Evolutionary conservation across 2,329 filamentous ascomycete species (phyloP).

Genomic region (Trichoderma afroharzianum): DNA sequence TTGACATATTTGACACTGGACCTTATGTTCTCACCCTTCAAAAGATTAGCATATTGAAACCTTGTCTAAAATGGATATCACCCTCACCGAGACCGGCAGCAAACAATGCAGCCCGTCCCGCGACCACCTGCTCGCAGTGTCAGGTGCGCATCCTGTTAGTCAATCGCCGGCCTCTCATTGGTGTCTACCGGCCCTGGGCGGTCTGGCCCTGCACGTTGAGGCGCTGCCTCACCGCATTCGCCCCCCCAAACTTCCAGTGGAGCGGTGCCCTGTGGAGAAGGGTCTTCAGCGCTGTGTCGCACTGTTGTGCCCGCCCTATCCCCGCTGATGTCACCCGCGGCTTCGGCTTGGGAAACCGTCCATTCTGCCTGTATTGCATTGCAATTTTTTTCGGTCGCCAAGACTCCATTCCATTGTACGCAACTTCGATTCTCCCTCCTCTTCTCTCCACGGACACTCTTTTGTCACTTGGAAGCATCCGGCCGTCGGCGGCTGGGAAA

Average conservation of each 20-base stretch:
- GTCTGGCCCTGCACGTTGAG: slow-evolving; percentile 3
- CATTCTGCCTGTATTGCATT: neutral
- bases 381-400: neutral
- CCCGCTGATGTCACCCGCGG: slow-evolving; percentile 17
- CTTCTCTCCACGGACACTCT: neutral
- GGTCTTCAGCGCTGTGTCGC: slow-evolving; percentile 3
- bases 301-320: neutral
- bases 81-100: slow-evolving; percentile 7
- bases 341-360: neutral
- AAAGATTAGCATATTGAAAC: neutral
- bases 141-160: neutral
- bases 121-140: neutral
- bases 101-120: neutral
- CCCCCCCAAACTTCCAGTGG: slow-evolving; percentile 1
- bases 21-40: too few relatives aligned
- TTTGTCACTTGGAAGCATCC: neutral
- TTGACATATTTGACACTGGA: neutral
- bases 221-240: slow-evolving; percentile 3
- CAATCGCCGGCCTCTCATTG: slow-evolving; percentile 2
- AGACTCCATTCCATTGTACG: neutral
- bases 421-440: neutral
- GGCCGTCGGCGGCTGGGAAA: neutral
- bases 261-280: neutral
- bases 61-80: neutral
- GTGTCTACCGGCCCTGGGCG: neutral